Base-by-base conservation (phyloP, 768 basidiomycete genomes). In the Collybia mongolica region DNA sequence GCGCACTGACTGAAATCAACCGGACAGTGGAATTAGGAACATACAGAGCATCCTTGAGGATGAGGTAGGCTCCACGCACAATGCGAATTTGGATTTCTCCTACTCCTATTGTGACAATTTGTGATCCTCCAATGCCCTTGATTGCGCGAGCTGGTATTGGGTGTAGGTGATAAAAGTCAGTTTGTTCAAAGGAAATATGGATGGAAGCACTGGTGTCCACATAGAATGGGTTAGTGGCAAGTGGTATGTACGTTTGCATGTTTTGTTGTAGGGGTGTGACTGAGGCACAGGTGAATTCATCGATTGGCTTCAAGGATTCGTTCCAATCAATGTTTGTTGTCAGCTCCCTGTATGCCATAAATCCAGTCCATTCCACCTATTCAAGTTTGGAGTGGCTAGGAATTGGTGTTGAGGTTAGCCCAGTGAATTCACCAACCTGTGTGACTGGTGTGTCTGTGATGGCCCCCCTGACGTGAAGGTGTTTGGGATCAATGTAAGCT, bases 101-200 rank as follows among this genome's bases (percentile, higher is more conserved):
- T 6, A 65, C 54, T 0, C 62, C 65, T 5, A 54, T 36, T 1
- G 65, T 63, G 0, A 44, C 40, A 15, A 69, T 61, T 9, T 45
- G 50, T 0, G 61, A 61, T 1, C 65, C 60, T 5, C 65, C 61
- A 6, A 69, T 50, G 2, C 70, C 66, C 11, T 59, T 60, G 2
- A 71, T 54, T 1, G 46, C 24, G 5, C 59, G 40, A 11, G 63
- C 48, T 0, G 53, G 4, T 17, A 68, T 66, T 7, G 65, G 52
- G 1, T 3, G 38, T 2, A 69, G 58, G 0, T 38, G 40, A 7
- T 44, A 17, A 54, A 70, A 69, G 49, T 70, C 65, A 11, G 54
- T 28, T 0, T 35, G 43, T 12, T 60, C 48, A 5, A 54, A 61
- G 2, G 63, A 61, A 22, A 69, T 53, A 32, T 65, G 64, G 0